Conservation (phyloP, 2,329 filamentous ascomycete genomes). For the Monilinia laxa region DNA sequence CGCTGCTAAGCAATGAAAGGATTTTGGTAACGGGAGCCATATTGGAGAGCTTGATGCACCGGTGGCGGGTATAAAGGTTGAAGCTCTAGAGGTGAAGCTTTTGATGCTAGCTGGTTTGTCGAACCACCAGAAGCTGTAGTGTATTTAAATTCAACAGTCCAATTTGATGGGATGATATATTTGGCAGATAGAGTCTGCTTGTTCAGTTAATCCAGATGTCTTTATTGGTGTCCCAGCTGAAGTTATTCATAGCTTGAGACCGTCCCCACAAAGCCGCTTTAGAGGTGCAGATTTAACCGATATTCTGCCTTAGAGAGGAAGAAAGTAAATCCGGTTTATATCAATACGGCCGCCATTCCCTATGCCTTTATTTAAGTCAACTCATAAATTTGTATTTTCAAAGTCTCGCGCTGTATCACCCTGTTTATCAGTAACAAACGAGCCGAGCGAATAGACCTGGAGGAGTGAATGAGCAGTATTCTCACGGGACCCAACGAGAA, state of each 20-base stretch:
- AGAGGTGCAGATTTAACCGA: neutral
- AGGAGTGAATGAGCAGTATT: neutral
- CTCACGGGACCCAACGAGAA: neutral
- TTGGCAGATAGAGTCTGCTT: slow-evolving; percentile 3
- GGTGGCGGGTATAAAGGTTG: slow-evolving; percentile 3
- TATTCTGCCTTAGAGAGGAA: slow-evolving; percentile 10
- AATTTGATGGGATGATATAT: neutral
- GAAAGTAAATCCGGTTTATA: slow-evolving; percentile 15
- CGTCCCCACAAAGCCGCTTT: slow-evolving; percentile 20
- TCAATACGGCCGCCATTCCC: neutral
- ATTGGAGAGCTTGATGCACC: slow-evolving; percentile 18
- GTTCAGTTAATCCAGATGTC: slow-evolving; percentile 11
- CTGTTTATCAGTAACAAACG: neutral
- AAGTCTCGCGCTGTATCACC: neutral
- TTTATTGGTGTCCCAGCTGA: slow-evolving; percentile 22
- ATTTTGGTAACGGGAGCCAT: slow-evolving; percentile 32
- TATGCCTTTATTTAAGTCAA: neutral
- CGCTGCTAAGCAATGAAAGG: slow-evolving; percentile 27
- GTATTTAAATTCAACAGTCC: neutral
- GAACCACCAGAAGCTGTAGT: neutral
- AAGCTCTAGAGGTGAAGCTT: neutral
- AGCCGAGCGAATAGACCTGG: neutral
- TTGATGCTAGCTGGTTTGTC: neutral
- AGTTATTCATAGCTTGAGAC: slow-evolving; percentile 14
- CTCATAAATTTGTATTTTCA: neutral